These are phyloP conservation scores for Magnaporthiopsis incrustans DNA, from an alignment of 2,329 filamentous ascomycete genomes.

Conservation along the genomic window DNA sequence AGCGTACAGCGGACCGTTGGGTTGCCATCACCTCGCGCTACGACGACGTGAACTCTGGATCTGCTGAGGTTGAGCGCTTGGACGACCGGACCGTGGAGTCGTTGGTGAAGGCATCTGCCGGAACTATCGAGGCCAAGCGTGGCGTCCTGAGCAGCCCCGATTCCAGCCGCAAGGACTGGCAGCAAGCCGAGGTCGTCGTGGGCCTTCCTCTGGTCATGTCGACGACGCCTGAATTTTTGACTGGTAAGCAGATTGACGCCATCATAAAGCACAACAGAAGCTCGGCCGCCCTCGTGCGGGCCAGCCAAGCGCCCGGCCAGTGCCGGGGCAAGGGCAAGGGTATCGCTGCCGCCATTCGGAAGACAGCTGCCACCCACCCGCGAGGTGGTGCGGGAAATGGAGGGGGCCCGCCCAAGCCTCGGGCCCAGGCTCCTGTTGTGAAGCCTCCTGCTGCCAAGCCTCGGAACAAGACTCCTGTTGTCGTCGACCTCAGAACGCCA, in stretches of 20 bases:
- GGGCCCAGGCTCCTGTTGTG: background rate
- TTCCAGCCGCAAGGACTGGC: background rate
- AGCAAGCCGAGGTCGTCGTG: background rate
- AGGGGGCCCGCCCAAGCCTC: background rate
- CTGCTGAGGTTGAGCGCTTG: background rate
- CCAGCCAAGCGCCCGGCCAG: background rate
- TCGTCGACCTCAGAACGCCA: no score
- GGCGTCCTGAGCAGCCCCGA: background rate
- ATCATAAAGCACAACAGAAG: background rate
- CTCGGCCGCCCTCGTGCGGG: background rate
- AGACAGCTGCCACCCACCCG: no score
- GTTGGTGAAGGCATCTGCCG: background rate
- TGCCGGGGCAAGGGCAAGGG: no score
- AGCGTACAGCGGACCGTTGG: background rate
- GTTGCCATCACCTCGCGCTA: background rate
- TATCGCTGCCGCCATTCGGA: no score
- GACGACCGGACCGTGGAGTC: background rate
- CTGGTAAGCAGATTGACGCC: background rate
- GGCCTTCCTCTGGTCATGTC: background rate
- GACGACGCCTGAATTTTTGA: background rate
- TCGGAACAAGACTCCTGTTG: background rate
- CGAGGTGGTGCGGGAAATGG: background rate
- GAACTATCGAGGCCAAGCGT: background rate
- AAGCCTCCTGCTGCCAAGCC: background rate
- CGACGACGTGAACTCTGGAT: no score